phyloP scores from a whole-genome alignment of 179 eudicot genomes.

The Vitellaria paradoxa region DNA sequence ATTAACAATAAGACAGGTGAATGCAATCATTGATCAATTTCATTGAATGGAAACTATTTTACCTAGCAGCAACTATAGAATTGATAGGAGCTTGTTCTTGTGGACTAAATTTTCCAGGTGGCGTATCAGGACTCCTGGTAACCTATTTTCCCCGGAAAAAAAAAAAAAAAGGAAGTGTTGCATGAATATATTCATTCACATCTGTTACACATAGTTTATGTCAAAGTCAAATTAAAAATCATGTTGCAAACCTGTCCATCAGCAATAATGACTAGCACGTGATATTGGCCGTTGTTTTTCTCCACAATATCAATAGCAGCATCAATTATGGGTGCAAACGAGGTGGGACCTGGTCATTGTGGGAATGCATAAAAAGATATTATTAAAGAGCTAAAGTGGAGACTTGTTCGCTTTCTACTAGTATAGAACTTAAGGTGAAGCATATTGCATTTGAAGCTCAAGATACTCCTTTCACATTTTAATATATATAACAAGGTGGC shows the following conservation, averaged over 20 bases:
- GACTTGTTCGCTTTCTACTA: background rate
- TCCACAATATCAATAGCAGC: conserved; percentile 80
- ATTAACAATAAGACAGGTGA: background rate
- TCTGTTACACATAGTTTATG: background rate
- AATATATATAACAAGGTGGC: background rate
- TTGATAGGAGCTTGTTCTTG: conserved; percentile 78
- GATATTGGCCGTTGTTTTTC: conserved; percentile 66
- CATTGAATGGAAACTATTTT: conserved; percentile 5
- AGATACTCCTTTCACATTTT: background rate
- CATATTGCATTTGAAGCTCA: background rate
- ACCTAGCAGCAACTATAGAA: conserved; percentile 86
- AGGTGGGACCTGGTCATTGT: conserved; percentile 64
- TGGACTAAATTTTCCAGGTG: conserved; percentile 58
- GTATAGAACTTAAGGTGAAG: background rate
- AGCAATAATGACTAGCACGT: conserved; percentile 81
- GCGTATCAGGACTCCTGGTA: conserved; percentile 42
- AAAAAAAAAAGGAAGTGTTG: background rate
- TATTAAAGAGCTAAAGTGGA: background rate
- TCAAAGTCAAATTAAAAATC: background rate
- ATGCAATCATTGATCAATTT: conserved; percentile 5
- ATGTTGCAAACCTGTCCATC: conserved; percentile 69
- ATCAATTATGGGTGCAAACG: conserved; percentile 77
- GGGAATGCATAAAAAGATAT: background rate
- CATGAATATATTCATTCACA: background rate
- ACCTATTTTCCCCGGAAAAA: conserved; percentile 54